Evolutionary conservation across 148 eudicot genomes (phyloP), one percentile per base, ranked within the genome.

Genomic region (Limonium bicolor): DNA sequence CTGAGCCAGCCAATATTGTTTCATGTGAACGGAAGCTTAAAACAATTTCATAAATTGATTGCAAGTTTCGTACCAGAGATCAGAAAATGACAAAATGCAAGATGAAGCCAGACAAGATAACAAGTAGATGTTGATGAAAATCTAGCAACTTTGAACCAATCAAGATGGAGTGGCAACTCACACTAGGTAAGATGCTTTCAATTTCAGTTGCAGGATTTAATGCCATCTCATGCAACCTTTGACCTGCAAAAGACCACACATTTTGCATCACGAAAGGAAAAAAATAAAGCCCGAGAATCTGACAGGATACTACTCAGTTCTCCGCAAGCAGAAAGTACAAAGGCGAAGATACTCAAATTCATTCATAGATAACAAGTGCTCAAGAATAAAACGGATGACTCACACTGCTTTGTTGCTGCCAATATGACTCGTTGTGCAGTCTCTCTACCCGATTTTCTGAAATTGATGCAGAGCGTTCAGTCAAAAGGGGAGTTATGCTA

Each of bases 371-470:
- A n/a, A n/a, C n/a, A n/a, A n/a, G n/a, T n/a, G n/a, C 28, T 22
- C 28, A 23, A 11, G 16, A 25, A 23, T 33, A 1, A 33, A 50
- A 14, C 8, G 10, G 5, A 23, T 20, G 23, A 31, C 55, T 55
- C 72, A 84, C 99, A 75, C 62, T 85, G 99, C 65, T 90, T 90
- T 9, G 85, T 64, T 35, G 95, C 95, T 51, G 99, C 95, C 18
- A 73, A 27, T 33, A 73, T 67, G 35, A 90, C 88, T 29, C 95
- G 79, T 56, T 78, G 79, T 59, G 79, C 61, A 90, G 59, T 44
- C 99, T 78, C 48, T 78, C 94, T 35, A 81, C 73, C 30, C 99
- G 75, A 48, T 81, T 90, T 49, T 80, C 95, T 53, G 99, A 72
- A 53, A 85, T 84, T 25, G 73, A 77, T 50, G 68, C 65, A 58